Conservation (phyloP, 495 filamentous ascomycete species). For the Aspergillus baeticus region DNA sequence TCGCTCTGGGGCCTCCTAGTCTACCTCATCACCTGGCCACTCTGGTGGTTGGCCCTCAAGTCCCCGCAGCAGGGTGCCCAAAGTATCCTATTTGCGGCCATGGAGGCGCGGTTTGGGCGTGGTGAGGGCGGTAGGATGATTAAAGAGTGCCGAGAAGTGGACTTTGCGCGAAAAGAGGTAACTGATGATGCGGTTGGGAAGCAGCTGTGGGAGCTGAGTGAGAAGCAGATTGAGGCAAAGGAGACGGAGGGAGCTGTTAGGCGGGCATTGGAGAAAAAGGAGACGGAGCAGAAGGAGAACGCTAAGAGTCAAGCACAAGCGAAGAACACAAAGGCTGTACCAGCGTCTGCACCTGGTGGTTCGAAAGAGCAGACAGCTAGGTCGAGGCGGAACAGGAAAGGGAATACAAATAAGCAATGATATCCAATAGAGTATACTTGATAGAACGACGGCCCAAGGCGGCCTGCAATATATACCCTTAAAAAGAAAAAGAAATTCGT, state of each 20-base stretch:
- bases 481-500: conserved; percentile 40
- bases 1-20: conserved; percentile 75
- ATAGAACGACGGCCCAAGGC: not conserved
- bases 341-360: conserved; percentile 18
- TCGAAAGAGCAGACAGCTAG: conserved; percentile 37
- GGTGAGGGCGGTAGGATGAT: conserved; percentile 70
- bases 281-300: conserved; percentile 50
- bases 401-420: conserved; percentile 13
- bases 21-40: conserved; percentile 74
- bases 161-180: conserved; percentile 70
- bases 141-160: conserved; percentile 83
- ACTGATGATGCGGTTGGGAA: conserved; percentile 74
- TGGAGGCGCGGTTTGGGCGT: conserved; percentile 68
- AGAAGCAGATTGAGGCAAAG: conserved; percentile 74
- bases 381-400: conserved; percentile 46
- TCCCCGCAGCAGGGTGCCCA: conserved; percentile 79
- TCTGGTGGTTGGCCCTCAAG: conserved; percentile 89
- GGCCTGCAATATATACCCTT: no score
- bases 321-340: conserved; percentile 20
- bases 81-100: conserved; percentile 77
- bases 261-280: conserved; percentile 68
- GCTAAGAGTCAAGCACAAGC: conserved; percentile 43
- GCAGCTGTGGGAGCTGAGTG: conserved; percentile 83
- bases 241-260: conserved; percentile 77
- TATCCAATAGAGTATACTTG: not conserved